Evolutionary conservation across 768 basidiomycete species (phyloP).

Genomic region (Hericium coralloides): DNA sequence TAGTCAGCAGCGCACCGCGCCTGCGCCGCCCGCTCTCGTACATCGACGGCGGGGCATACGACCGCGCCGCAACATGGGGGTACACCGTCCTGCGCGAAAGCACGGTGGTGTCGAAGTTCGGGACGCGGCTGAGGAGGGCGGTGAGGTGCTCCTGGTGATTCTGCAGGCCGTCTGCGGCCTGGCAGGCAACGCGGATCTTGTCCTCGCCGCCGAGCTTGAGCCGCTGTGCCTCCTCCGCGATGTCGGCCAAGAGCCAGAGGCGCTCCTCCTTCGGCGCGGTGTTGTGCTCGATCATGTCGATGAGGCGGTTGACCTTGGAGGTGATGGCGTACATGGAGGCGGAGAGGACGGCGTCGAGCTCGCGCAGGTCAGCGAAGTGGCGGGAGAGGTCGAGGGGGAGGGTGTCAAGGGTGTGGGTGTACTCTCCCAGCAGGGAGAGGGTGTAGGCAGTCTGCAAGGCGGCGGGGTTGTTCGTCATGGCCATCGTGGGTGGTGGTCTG

Average conservation of each 20-base stretch:
- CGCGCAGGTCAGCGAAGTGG: slow-evolving; percentile 91
- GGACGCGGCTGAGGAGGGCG: slow-evolving; percentile 51
- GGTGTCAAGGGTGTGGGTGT: slow-evolving; percentile 87
- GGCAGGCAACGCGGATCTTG: slow-evolving; percentile 92
- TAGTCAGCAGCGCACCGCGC: slow-evolving; percentile 45
- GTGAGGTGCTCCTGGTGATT: slow-evolving; percentile 52
- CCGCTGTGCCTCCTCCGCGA: slow-evolving; percentile 86
- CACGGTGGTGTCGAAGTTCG: slow-evolving; percentile 48
- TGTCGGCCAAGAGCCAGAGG: slow-evolving; percentile 81
- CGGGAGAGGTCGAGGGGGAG: slow-evolving; percentile 92
- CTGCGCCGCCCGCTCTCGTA: slow-evolving; percentile 55
- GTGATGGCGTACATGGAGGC: slow-evolving; percentile 78
- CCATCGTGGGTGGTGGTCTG: background rate
- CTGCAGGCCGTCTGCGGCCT: slow-evolving; percentile 83
- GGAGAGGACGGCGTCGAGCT: slow-evolving; percentile 96
- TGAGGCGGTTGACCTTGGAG: slow-evolving; percentile 66
- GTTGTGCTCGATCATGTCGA: slow-evolving; percentile 64
- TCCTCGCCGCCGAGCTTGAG: slow-evolving; percentile 95
- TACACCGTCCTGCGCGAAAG: slow-evolving; percentile 61
- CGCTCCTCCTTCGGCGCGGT: slow-evolving; percentile 56
- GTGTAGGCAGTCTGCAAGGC: slow-evolving; percentile 41
- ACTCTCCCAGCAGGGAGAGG: slow-evolving; percentile 68
- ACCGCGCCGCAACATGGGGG: slow-evolving; percentile 64
- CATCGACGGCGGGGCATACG: slow-evolving; percentile 52
- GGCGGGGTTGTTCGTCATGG: slow-evolving; percentile 19